Evolutionary conservation across 306 rosid species (phyloP).

Genomic region (Quercus agrifolia): DNA sequence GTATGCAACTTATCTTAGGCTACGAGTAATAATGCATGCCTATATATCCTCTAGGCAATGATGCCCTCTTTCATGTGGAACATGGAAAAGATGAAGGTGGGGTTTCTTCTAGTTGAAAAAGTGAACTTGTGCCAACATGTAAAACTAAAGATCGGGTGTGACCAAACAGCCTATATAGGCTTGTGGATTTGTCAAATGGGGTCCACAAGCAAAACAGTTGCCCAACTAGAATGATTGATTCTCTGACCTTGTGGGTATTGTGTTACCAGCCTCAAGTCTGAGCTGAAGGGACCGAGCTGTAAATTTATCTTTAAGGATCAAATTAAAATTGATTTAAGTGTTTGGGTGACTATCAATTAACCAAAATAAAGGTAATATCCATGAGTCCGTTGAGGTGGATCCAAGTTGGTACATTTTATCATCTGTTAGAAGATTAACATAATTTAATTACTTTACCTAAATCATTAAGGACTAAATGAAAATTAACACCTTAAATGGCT

Average conservation of each 20-base stretch:
- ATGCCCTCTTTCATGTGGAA: slow-evolving; percentile 29
- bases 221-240: slow-evolving; percentile 36
- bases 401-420: too few species aligned
- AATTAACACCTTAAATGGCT: too few species aligned
- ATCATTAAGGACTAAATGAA: too few species aligned
- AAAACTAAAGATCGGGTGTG: slow-evolving; percentile 20
- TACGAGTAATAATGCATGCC: slow-evolving; percentile 36
- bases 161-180: slow-evolving; percentile 25
- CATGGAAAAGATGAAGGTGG: slow-evolving; percentile 28
- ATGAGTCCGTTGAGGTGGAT: too few species aligned
- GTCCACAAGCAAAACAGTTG: slow-evolving; percentile 33
- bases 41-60: slow-evolving; percentile 34
- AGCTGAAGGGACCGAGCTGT: too few species aligned
- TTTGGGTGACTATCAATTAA: too few species aligned
- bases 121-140: slow-evolving; percentile 18
- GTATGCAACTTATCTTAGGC: slow-evolving; percentile 13
- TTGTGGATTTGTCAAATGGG: slow-evolving; percentile 34
- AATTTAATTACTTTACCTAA: too few species aligned
- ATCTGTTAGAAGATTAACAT: too few species aligned
- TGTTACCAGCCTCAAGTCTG: slow-evolving; percentile 1
- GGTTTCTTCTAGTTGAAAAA: slow-evolving; percentile 40
- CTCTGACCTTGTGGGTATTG: slow-evolving; percentile 19
- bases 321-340: too few species aligned
- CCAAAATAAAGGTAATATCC: too few species aligned
- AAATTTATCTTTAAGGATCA: too few species aligned